Percentiles rank a stretch among this genome's conserved stretches.
Evolutionary conservation across 2,329 filamentous ascomycete species (phyloP).

Genomic region (Exophiala sp.): DNA sequence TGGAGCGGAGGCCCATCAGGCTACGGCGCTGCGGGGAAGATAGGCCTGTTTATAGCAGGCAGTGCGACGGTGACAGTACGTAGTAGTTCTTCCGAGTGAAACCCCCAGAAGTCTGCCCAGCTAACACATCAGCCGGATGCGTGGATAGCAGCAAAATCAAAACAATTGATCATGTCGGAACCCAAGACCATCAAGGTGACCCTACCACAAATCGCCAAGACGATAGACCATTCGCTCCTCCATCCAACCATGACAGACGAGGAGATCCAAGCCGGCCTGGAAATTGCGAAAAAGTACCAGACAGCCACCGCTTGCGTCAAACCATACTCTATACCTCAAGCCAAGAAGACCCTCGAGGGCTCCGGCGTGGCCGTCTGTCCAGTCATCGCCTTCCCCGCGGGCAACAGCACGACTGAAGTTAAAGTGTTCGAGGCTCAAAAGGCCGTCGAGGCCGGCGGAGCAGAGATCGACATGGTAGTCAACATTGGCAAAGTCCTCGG

Average conservation of each 20-base stretch:
- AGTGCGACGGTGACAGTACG: too few relatives aligned
- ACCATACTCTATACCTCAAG: conserved; percentile 50
- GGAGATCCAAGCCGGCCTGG: conserved; percentile 48
- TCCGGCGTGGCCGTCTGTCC: conserved; percentile 50
- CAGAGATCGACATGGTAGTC: conserved; percentile 57
- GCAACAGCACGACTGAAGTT: conserved; percentile 49
- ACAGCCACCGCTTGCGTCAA: conserved; percentile 56
- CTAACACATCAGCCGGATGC: too few relatives aligned
- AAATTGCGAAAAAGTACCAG: conserved; percentile 42
- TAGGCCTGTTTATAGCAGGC: too few relatives aligned
- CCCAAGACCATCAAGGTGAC: conserved; percentile 41
- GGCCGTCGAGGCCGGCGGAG: conserved; percentile 45
- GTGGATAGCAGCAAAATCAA: too few relatives aligned
- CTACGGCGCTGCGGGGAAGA: too few relatives aligned
- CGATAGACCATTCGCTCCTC: conserved; percentile 57
- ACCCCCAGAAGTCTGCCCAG: too few relatives aligned
- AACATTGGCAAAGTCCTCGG: conserved; percentile 55
- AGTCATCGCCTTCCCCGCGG: conserved; percentile 58
- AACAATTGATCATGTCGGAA: too few relatives aligned
- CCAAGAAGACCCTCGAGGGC: conserved; percentile 44
- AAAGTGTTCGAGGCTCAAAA: conserved; percentile 51
- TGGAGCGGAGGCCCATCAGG: too few relatives aligned
- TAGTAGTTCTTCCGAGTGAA: too few relatives aligned
- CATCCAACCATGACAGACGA: conserved; percentile 57
- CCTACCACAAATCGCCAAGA: conserved; percentile 46